Conservation (phyloP, 2,329 filamentous ascomycete species). For the Plenodomus lindquistii region DNA sequence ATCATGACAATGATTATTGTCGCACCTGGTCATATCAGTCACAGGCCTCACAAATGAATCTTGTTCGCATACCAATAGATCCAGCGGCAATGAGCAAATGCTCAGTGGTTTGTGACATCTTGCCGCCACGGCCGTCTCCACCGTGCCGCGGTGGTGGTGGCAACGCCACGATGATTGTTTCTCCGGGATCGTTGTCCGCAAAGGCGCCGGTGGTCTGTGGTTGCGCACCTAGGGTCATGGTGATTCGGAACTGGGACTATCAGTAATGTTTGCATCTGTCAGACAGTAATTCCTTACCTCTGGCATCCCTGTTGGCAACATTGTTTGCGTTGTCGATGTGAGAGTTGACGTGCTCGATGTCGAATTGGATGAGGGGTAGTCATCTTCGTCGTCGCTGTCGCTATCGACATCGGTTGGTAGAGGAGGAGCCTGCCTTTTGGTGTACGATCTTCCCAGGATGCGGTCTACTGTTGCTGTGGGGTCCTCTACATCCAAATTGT, state of each 20-base stretch:
- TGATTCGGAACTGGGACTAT: conserved; percentile 27
- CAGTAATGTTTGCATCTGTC: conserved; percentile 19
- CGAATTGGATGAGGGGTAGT: not conserved
- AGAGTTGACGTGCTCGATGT: conserved; percentile 2
- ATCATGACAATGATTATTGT: conserved; percentile 46
- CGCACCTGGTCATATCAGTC: conserved; percentile 36
- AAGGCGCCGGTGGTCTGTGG: conserved; percentile 21
- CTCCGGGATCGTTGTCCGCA: conserved; percentile 26
- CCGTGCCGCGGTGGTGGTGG: conserved; percentile 18
- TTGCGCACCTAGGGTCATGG: conserved; percentile 22
- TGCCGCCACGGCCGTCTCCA: conserved; percentile 19
- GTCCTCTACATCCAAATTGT: conserved; percentile 9
- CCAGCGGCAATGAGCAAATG: conserved; percentile 47
- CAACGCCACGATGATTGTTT: conserved; percentile 31
- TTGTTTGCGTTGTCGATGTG: conserved; percentile 2
- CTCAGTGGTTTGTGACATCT: conserved; percentile 43
- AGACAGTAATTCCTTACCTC: conserved; percentile 23
- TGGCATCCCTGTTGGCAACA: conserved; percentile 13
- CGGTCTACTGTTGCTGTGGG: conserved; percentile 24
- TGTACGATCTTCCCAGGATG: conserved; percentile 16
- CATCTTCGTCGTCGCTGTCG: conserved; percentile 19
- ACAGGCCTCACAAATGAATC: not conserved
- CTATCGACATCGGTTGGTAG: conserved; percentile 10
- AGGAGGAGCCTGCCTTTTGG: conserved; percentile 14
- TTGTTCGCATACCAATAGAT: conserved; percentile 38